Percentiles rank a stretch among this genome's conserved stretches.
phyloP scores from a whole-genome alignment of 179 eudicot genomes.

The Silene vulgaris region DNA sequence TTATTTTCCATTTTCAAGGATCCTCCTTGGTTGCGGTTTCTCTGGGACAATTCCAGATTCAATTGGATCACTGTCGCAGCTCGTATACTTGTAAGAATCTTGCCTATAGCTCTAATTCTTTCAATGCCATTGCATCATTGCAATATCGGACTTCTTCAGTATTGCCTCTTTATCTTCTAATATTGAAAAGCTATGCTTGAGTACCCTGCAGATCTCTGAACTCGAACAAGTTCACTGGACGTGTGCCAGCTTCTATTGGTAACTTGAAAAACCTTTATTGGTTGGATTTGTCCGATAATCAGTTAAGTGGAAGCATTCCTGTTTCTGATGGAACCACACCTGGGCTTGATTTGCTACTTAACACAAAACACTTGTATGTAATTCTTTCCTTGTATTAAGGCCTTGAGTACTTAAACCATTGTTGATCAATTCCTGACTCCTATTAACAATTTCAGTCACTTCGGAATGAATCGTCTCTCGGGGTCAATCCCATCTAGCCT shows the following conservation, averaged over 20 bases:
- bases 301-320: slow-evolving; percentile 43
- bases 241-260: slow-evolving; percentile 52
- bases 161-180: background rate
- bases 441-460: slow-evolving; percentile 31
- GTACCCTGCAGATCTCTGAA: slow-evolving; percentile 52
- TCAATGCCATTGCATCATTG: background rate
- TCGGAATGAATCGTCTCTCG: slow-evolving; percentile 38
- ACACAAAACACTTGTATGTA: slow-evolving; percentile 47
- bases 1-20: slow-evolving; percentile 29
- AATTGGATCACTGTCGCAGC: slow-evolving; percentile 49
- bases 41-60: slow-evolving; percentile 51
- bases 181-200: background rate
- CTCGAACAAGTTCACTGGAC: slow-evolving; percentile 58
- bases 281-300: slow-evolving; percentile 48
- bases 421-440: slow-evolving; percentile 14
- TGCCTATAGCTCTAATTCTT: slow-evolving; percentile 1
- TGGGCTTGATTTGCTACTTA: slow-evolving; percentile 40
- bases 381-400: background rate
- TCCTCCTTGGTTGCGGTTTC: slow-evolving; percentile 59
- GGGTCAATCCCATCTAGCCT: slow-evolving; percentile 39
- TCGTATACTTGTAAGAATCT: slow-evolving; percentile 50
- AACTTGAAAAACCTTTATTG: slow-evolving; percentile 36
- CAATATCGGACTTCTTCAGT: background rate
- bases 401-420: background rate
- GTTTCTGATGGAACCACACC: slow-evolving; percentile 42